These are phyloP conservation scores for Psilocybe mexicana DNA, from an alignment of 1,284 basidiomycete genomes.

Conservation along the genomic window DNA sequence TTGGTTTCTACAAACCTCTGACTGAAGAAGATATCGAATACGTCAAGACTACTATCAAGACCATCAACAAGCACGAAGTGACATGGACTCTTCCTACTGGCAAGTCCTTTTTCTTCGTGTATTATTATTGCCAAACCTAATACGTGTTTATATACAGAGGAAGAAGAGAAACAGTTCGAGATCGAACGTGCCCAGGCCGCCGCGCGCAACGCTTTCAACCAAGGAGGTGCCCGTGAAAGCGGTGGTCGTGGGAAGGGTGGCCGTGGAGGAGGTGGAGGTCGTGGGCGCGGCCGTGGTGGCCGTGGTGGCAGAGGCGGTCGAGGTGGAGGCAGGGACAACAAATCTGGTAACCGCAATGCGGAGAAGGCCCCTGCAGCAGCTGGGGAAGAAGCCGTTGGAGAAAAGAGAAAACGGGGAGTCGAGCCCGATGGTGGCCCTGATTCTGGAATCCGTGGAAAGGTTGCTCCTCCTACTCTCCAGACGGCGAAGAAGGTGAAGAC, in stretches of 20 bases:
- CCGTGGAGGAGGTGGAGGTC: slow-evolving; percentile 32
- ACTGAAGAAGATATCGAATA: slow-evolving; percentile 66
- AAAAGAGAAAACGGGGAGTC: slow-evolving; percentile 72
- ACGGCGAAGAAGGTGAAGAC: slow-evolving; percentile 62
- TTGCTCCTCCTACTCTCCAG: slow-evolving; percentile 54
- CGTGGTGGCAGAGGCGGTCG: slow-evolving; percentile 47
- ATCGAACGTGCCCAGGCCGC: slow-evolving; percentile 69
- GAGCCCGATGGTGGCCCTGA: slow-evolving; percentile 76
- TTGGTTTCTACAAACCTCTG: slow-evolving; percentile 73
- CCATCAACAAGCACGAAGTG: slow-evolving; percentile 61
- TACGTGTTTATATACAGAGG: slow-evolving; percentile 26
- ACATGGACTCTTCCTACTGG: slow-evolving; percentile 63
- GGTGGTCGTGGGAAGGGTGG: slow-evolving; percentile 23
- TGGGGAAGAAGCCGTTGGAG: slow-evolving; percentile 41
- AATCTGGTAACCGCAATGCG: slow-evolving; percentile 30
- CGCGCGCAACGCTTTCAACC: slow-evolving; percentile 50
- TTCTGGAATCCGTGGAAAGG: slow-evolving; percentile 60
- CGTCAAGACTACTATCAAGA: slow-evolving; percentile 62
- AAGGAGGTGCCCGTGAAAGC: slow-evolving; percentile 23
- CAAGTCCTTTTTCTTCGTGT: slow-evolving; percentile 30
- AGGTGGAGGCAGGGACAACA: slow-evolving; percentile 43
- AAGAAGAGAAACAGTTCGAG: slow-evolving; percentile 65
- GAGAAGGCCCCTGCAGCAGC: slow-evolving; percentile 22
- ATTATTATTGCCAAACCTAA: background rate
- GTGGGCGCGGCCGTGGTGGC: slow-evolving; percentile 41